These are phyloP conservation scores for Athelia psychrophila DNA, from an alignment of 1,284 basidiomycete genomes.

Conservation along the genomic window DNA sequence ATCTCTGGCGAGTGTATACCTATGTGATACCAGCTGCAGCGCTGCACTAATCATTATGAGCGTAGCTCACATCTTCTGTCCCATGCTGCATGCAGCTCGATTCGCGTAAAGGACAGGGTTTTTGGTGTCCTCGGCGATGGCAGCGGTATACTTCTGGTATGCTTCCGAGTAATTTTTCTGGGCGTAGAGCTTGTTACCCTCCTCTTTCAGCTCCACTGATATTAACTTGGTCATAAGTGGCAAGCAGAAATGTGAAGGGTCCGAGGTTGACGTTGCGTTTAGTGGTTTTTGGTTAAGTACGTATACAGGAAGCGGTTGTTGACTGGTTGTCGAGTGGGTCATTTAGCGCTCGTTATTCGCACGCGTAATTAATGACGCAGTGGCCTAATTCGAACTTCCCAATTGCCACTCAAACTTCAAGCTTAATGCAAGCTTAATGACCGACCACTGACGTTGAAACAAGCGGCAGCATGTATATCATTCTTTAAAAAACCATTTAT, in stretches of 20 bases:
- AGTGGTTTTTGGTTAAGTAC: too few relatives aligned
- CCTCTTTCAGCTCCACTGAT: background rate
- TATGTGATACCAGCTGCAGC: background rate
- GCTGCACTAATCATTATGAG: background rate
- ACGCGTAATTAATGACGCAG: too few relatives aligned
- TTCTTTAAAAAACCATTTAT: too few relatives aligned
- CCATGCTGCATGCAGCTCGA: constrained; percentile 15
- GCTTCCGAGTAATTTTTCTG: constrained; percentile 4
- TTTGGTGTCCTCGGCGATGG: constrained; percentile 10
- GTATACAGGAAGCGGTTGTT: too few relatives aligned
- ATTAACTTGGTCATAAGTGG: constrained; percentile 13
- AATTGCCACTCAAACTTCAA: too few relatives aligned
- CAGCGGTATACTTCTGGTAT: constrained; percentile 15
- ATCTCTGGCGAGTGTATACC: constrained; percentile 8
- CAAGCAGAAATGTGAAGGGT: constrained; percentile 10
- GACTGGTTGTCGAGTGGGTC: too few relatives aligned
- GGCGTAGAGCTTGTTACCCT: background rate
- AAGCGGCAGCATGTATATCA: too few relatives aligned
- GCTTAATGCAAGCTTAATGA: too few relatives aligned
- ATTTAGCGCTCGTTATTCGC: too few relatives aligned
- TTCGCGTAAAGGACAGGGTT: constrained; percentile 17
- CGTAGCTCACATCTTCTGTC: constrained; percentile 8
- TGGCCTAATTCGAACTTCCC: too few relatives aligned
- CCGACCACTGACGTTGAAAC: too few relatives aligned
- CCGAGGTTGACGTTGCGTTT: too few relatives aligned